phyloP scores from a whole-genome alignment of 305 asterid genomes.

The Withania somnifera region DNA sequence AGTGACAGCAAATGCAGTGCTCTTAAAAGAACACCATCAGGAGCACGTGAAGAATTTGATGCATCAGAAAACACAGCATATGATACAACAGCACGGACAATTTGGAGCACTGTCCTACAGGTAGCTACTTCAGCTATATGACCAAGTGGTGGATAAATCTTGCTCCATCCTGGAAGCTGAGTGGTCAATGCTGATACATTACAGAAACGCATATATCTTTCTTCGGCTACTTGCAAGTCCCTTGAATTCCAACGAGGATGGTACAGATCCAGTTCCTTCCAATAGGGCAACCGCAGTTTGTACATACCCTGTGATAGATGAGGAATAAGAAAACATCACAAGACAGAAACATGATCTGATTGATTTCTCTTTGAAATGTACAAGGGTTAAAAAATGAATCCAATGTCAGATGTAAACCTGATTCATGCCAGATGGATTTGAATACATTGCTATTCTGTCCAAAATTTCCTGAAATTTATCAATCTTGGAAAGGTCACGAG shows the following conservation, averaged over 20 bases:
- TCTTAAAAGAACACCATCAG: conserved; percentile 68
- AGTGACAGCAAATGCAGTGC: conserved; percentile 86
- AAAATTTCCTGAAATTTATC: conserved; percentile 73
- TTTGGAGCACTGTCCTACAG: conserved; percentile 65
- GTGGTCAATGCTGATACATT: conserved; percentile 68
- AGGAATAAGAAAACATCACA: not conserved
- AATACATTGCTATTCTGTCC: conserved; percentile 74
- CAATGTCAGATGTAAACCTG: conserved; percentile 45
- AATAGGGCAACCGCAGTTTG: conserved; percentile 51
- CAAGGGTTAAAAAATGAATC: not conserved
- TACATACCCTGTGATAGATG: conserved; percentile 69
- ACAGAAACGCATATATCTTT: conserved; percentile 82
- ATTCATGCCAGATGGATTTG: conserved; percentile 90
- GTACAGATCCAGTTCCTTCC: conserved; percentile 96
- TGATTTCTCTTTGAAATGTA: not conserved
- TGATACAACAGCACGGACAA: conserved; percentile 68
- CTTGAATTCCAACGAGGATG: conserved; percentile 93
- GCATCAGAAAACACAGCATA: conserved; percentile 66
- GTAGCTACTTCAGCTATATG: conserved; percentile 80
- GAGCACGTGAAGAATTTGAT: conserved; percentile 56
- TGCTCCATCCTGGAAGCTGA: conserved; percentile 89
- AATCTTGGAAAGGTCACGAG: conserved; percentile 72
- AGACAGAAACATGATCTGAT: not conserved
- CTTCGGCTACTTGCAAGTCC: conserved; percentile 92
- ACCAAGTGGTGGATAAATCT: conserved; percentile 72